Conservation (phyloP, 2,329 filamentous ascomycete genomes). For the Fusarium sp. region DNA sequence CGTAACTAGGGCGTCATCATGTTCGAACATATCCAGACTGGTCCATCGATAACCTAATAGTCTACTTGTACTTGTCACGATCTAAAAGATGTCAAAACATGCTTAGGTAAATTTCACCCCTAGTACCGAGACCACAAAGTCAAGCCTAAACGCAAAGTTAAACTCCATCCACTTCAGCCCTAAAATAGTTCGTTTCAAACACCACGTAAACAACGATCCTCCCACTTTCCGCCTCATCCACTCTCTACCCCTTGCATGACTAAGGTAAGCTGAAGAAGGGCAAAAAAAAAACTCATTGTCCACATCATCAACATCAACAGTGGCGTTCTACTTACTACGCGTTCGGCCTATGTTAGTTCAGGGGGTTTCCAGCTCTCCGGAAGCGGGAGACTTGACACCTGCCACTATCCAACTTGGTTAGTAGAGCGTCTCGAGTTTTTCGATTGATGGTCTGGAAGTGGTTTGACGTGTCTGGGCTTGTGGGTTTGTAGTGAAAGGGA, state of each 20-base stretch:
- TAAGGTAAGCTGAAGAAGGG: neutral
- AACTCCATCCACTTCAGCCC: neutral
- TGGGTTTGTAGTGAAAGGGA: neutral
- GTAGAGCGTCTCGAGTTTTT: neutral
- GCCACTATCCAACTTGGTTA: neutral
- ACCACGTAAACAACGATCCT: neutral
- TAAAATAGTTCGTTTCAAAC: slow-evolving; percentile 1
- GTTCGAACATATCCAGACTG: too few relatives aligned
- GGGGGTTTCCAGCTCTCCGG: neutral
- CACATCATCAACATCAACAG: neutral
- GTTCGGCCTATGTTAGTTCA: neutral
- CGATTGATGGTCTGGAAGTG: neutral
- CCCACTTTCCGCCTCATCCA: neutral
- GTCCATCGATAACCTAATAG: too few relatives aligned
- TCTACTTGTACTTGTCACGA: too few relatives aligned
- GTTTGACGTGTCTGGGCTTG: neutral
- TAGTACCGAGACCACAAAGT: neutral
- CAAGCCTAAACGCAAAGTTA: neutral
- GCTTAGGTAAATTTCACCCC: neutral
- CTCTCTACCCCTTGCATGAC: neutral
- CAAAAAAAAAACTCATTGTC: neutral
- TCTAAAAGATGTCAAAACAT: too few relatives aligned
- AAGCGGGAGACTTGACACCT: neutral
- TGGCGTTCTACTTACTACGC: slow-evolving; percentile 4
- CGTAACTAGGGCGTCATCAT: too few relatives aligned